Percentiles rank a stretch among this genome's conserved stretches.
Conservation (phyloP, 495 filamentous ascomycete species). For the Coniosporium apollinis region DNA sequence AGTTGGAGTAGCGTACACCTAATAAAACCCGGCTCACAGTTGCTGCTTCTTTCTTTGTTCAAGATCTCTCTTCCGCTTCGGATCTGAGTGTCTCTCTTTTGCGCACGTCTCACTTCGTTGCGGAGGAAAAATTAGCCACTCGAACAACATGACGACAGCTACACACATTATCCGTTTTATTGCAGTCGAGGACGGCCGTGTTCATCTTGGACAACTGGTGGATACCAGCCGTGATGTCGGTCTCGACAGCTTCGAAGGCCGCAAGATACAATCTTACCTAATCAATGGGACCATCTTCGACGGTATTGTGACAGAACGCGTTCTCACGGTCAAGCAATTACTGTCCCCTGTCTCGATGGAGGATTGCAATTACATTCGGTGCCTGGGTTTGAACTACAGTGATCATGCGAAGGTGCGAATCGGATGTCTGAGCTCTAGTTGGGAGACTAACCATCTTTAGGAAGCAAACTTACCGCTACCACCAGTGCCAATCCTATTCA, state of each 20-base stretch:
- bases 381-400: slow-evolving; percentile 30
- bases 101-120: neutral
- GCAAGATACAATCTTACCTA: slow-evolving; percentile 19
- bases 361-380: slow-evolving; percentile 32
- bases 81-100: neutral
- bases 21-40: too few species aligned
- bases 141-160: slow-evolving; percentile 25
- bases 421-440: too few species aligned
- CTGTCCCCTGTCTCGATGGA: slow-evolving; percentile 22
- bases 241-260: slow-evolving; percentile 19
- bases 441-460: too few species aligned
- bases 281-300: slow-evolving; percentile 26
- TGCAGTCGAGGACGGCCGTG: slow-evolving; percentile 26
- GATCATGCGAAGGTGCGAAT: slow-evolving; percentile 27
- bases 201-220: slow-evolving; percentile 27
- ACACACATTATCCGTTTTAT: slow-evolving; percentile 32
- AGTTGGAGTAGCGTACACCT: neutral
- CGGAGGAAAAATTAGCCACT: neutral
- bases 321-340: slow-evolving; percentile 24
- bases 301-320: slow-evolving; percentile 19
- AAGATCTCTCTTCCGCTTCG: neutral
- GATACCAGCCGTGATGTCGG: slow-evolving; percentile 25
- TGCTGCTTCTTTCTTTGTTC: too few species aligned
- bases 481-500: slow-evolving; percentile 28
- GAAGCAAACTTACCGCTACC: slow-evolving; percentile 27